Evolutionary conservation across 768 basidiomycete genomes (phyloP).

Genomic region (Panellus pusillus): DNA sequence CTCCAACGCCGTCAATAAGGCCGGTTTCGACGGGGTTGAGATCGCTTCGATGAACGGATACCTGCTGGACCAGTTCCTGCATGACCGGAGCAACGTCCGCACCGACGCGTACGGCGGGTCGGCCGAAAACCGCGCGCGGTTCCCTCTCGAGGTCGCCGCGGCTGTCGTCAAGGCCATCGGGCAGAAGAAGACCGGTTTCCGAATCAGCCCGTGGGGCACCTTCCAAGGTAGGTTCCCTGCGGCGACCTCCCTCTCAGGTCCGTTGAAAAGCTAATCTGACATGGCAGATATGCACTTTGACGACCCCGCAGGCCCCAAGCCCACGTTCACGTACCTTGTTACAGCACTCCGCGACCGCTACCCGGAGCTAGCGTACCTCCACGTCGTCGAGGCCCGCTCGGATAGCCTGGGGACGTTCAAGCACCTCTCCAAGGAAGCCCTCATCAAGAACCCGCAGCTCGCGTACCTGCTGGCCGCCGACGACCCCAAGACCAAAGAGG

Average conservation of each 20-base stretch:
- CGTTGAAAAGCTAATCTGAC: conserved; percentile 15
- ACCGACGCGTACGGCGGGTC: conserved; percentile 26
- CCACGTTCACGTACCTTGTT: conserved; percentile 45
- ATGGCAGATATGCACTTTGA: conserved; percentile 39
- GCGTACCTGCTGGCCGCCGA: no score
- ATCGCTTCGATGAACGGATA: conserved; percentile 35
- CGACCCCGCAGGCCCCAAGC: conserved; percentile 33
- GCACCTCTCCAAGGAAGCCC: not conserved
- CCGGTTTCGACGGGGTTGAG: conserved; percentile 22
- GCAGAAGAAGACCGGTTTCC: conserved; percentile 38
- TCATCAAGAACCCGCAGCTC: no score
- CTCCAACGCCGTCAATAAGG: no score
- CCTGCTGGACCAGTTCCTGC: conserved; percentile 49
- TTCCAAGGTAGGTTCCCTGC: conserved; percentile 25
- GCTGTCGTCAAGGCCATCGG: conserved; percentile 45
- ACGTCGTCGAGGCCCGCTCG: conserved; percentile 38
- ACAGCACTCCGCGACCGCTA: no score
- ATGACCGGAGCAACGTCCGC: conserved; percentile 41
- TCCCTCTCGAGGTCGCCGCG: conserved; percentile 32
- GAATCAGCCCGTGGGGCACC: conserved; percentile 13
- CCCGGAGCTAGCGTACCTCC: conserved; percentile 49
- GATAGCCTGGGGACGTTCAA: conserved; percentile 10
- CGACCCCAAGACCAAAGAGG: no score
- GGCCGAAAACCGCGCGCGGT: conserved; percentile 39
- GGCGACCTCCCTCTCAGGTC: conserved; percentile 3